Evolutionary conservation across 805 yeast species (phyloP), one percentile per base, ranked within the genome.

Genomic region (Cyberlindnera sargentensis): DNA sequence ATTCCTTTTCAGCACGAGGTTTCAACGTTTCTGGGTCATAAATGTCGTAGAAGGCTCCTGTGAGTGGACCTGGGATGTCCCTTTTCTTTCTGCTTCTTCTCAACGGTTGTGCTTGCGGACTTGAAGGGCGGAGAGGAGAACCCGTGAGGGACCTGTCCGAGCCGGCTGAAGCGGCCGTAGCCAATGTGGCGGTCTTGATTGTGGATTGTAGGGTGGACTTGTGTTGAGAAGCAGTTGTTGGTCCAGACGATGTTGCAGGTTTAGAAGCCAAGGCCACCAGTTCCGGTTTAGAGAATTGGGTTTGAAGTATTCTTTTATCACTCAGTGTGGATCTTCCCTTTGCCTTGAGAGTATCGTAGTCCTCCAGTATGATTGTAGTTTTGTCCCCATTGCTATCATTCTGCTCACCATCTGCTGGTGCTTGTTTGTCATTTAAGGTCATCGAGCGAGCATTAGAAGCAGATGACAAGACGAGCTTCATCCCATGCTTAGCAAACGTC

Each of bases 31-130:
- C 44, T 3, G 45, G 43, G 20, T 51, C 53, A 37, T 53, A 55
- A 0, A 33, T 10, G 37, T 50, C 55, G 41, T 51, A 43, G 34
- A 28, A 38, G 3, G 49, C 39, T 4, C 50, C 52, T 5, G 51
- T 46, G 3, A 58, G 25, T 8, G 62, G 56, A 5, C 59, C 57
- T 5, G 55, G 55, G 6, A 45, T 39, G n/a, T 56, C 59, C 40
- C 47, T 55, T 35, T 47, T 48, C 33, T 44, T 52, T 23, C 26
- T 38, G 11, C 25, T 37, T 30, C 34, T 35, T 11, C 28, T 24
- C n/a, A 10, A 24, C 37, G 7, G 37, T 35, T 27, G 37, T 10
- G 27, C 15, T 8, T 5, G 37, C 26, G 37, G 29, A n/a, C 28
- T 3, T n/a, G 37, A 23, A 5, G 37, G 3, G 6, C 26, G 15